phyloP scores from a whole-genome alignment of 306 rosid genomes.

The Dryas octopetala region DNA sequence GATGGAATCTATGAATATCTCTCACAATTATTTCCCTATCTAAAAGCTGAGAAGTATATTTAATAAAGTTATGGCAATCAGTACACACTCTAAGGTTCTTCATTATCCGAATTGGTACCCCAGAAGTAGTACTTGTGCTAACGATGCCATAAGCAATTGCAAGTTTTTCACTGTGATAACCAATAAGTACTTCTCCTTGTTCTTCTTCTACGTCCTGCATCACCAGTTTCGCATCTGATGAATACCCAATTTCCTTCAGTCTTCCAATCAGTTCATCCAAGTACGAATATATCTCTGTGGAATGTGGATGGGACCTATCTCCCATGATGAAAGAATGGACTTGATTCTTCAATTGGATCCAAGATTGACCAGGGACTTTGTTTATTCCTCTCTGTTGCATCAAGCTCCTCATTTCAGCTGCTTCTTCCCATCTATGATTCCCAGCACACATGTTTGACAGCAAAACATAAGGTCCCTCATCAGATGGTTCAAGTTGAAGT shows the following conservation, averaged over 20 bases:
- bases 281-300: slow-evolving; percentile 47
- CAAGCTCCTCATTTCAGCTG: slow-evolving; percentile 55
- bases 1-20: slow-evolving; percentile 72
- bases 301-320: slow-evolving; percentile 59
- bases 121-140: slow-evolving; percentile 32
- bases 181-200: slow-evolving; percentile 61
- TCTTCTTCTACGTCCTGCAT: slow-evolving; percentile 82
- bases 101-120: slow-evolving; percentile 62
- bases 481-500: slow-evolving; percentile 58
- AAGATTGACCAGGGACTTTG: slow-evolving; percentile 80
- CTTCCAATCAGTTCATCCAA: slow-evolving; percentile 56
- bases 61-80: slow-evolving; percentile 73
- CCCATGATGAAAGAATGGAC: slow-evolving; percentile 59
- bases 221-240: slow-evolving; percentile 46
- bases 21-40: slow-evolving; percentile 61
- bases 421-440: slow-evolving; percentile 67
- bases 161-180: slow-evolving; percentile 80
- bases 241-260: slow-evolving; percentile 73
- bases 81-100: slow-evolving; percentile 68
- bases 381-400: slow-evolving; percentile 71
- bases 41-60: slow-evolving; percentile 65
- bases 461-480: slow-evolving; percentile 65
- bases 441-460: slow-evolving; percentile 67
- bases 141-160: slow-evolving; percentile 60
- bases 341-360: slow-evolving; percentile 72